Evolutionary conservation across 495 filamentous ascomycete genomes (phyloP).

Genomic region (Hypoxylon fuscum): DNA sequence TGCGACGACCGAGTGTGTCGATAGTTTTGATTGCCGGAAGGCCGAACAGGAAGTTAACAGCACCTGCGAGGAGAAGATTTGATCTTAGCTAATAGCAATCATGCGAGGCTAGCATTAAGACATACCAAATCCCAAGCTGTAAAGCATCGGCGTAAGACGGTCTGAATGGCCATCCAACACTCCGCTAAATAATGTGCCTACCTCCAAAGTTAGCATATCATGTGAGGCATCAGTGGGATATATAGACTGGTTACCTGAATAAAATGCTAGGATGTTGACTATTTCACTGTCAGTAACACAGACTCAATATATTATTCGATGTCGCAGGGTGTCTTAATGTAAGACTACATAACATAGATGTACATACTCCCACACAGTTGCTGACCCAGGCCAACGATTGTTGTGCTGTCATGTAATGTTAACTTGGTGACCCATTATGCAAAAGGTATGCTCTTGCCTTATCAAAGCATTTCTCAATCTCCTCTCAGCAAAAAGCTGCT

Average conservation of each 20-base stretch:
- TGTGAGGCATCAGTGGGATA: neutral
- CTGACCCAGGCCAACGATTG: constrained; percentile 42
- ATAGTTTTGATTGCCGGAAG: constrained; percentile 78
- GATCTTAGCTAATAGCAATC: neutral
- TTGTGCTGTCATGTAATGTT: no score
- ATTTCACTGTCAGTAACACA: constrained; percentile 13
- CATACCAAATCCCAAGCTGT: constrained; percentile 41
- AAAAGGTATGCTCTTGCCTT: no score
- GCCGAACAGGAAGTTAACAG: constrained; percentile 76
- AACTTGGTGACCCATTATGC: no score
- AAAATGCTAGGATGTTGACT: constrained; percentile 48
- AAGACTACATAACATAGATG: neutral
- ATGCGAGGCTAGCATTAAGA: neutral
- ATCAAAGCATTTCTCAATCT: constrained; percentile 44
- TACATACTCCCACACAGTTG: constrained; percentile 48
- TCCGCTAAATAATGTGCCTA: constrained; percentile 35
- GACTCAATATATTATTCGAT: neutral
- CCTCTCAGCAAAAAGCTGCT: constrained; percentile 35
- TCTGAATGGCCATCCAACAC: constrained; percentile 6
- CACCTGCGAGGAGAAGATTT: constrained; percentile 50
- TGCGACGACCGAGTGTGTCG: constrained; percentile 77
- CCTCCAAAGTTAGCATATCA: neutral
- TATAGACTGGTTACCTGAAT: constrained; percentile 33
- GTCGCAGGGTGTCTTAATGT: neutral
- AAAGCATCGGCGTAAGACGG: constrained; percentile 26